These are phyloP conservation scores for Boletellus sp. DNA, from an alignment of 768 basidiomycete species.

Conservation along the genomic window DNA sequence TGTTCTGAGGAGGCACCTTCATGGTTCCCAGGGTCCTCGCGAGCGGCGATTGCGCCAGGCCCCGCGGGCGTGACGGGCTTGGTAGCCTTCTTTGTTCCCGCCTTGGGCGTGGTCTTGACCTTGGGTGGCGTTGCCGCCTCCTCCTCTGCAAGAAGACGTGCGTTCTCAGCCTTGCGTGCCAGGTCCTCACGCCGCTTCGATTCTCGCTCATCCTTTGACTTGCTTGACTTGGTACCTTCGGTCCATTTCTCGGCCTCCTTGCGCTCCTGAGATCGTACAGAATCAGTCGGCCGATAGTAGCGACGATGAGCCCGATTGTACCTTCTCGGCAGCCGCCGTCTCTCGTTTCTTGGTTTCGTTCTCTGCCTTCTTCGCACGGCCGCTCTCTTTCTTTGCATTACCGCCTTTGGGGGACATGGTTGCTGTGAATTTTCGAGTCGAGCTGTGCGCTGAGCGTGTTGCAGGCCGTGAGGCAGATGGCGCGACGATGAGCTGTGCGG, in stretches of 20 bases:
- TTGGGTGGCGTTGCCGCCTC: constrained; percentile 60
- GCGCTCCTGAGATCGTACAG: constrained; percentile 48
- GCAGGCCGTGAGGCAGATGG: neutral
- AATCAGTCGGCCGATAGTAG: constrained; percentile 1
- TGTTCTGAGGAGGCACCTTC: constrained; percentile 35
- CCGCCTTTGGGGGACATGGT: constrained; percentile 82
- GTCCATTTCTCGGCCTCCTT: constrained; percentile 69
- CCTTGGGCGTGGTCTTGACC: constrained; percentile 61
- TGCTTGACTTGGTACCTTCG: constrained; percentile 63
- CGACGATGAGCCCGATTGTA: constrained; percentile 22
- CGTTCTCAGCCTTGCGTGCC: constrained; percentile 83
- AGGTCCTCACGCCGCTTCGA: constrained; percentile 78
- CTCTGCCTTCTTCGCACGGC: constrained; percentile 87
- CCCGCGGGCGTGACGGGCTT: constrained; percentile 63
- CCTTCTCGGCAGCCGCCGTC: constrained; percentile 57
- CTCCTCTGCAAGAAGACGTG: constrained; percentile 83
- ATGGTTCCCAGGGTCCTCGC: constrained; percentile 42
- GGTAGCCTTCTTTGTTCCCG: constrained; percentile 52
- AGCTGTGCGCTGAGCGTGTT: constrained; percentile 4
- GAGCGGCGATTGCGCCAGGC: constrained; percentile 82
- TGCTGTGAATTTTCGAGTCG: neutral
- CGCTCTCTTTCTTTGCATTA: constrained; percentile 91
- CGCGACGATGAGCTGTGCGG: constrained; percentile 8
- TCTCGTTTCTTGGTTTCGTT: constrained; percentile 81
- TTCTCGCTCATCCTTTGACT: constrained; percentile 69